phyloP scores from a whole-genome alignment of 140 eudicot genomes.

The Stevia rebaudiana region DNA sequence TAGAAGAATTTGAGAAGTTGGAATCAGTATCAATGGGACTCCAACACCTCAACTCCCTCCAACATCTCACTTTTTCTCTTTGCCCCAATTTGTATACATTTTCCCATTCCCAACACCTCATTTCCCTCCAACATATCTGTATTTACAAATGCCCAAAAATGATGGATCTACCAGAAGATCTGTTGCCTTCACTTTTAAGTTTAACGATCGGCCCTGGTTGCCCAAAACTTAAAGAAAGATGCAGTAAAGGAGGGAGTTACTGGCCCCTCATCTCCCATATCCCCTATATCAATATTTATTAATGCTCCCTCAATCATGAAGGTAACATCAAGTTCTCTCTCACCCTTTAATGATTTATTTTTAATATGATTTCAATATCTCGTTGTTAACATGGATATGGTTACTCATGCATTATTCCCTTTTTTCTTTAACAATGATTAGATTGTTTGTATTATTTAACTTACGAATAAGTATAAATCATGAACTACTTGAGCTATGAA shows the following conservation, averaged over 20 bases:
- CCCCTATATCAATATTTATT: neutral
- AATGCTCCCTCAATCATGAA: too few species aligned
- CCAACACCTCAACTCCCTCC: neutral
- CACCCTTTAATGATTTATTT: neutral
- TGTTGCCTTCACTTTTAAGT: slow-evolving; percentile 7
- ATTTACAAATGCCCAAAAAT: neutral
- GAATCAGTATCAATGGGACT: slow-evolving; percentile 2
- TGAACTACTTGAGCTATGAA: neutral
- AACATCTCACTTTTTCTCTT: neutral
- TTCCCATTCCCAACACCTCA: too few species aligned
- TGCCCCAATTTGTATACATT: too few species aligned
- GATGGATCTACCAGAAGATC: slow-evolving; percentile 1
- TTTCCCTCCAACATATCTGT: neutral
- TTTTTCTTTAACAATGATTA: neutral
- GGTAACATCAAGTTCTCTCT: neutral
- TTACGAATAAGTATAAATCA: neutral
- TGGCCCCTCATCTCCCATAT: slow-evolving; percentile 19
- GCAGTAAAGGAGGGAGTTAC: neutral
- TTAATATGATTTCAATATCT: neutral
- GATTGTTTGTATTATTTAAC: neutral
- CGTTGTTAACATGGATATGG: neutral
- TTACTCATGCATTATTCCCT: neutral
- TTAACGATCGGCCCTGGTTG: accelerated
- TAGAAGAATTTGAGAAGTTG: too few species aligned
- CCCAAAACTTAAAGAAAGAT: neutral